Evolutionary conservation across 2,329 filamentous ascomycete species (phyloP).

Genomic region (Fusarium equiseti): DNA sequence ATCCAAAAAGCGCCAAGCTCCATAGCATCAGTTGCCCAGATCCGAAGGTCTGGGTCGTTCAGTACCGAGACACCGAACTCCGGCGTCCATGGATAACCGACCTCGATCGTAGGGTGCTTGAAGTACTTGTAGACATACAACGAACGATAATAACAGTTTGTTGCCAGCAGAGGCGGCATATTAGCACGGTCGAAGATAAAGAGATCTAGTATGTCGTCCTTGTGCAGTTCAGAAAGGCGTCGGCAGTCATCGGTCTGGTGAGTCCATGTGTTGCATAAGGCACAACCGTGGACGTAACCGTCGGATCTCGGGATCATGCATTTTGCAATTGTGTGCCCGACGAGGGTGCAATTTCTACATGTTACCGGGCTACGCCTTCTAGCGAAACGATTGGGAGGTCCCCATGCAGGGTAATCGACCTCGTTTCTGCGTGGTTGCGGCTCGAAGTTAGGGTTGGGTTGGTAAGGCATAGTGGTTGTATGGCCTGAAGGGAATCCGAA

Average conservation of each 20-base stretch:
- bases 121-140: background rate
- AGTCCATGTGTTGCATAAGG: background rate
- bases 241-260: background rate
- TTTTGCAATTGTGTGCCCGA: background rate
- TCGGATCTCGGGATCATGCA: background rate
- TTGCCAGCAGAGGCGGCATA: background rate
- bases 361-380: background rate
- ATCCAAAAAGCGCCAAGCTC: background rate
- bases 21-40: background rate
- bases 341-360: background rate
- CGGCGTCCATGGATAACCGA: background rate
- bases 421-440: background rate
- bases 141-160: background rate
- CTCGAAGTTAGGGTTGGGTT: background rate
- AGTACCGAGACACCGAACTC: background rate
- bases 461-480: background rate
- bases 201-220: too few relatives aligned
- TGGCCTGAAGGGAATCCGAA: too few relatives aligned
- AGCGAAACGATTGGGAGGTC: background rate
- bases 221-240: background rate
- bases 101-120: background rate
- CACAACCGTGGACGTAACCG: background rate
- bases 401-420: background rate
- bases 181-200: background rate
- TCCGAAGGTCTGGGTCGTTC: rapidly evolving